Conservation (phyloP, 2,329 filamentous ascomycete genomes). For the Tolypocladium endophyticum region DNA sequence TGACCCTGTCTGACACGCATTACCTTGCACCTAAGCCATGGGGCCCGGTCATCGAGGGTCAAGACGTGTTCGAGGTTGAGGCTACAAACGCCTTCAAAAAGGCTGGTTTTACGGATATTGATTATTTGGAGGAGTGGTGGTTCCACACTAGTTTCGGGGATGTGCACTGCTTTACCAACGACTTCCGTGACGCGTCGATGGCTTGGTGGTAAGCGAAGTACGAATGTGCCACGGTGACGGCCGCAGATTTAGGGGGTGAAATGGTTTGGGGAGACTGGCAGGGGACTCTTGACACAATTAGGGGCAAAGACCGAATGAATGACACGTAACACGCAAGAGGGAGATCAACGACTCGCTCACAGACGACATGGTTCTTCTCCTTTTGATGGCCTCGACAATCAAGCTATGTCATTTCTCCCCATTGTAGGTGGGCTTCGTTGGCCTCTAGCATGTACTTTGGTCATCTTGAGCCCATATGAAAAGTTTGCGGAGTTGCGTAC, state of each 20-base stretch:
- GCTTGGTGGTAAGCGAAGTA: constrained; percentile 6
- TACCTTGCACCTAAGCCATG: constrained; percentile 13
- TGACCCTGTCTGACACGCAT: constrained; percentile 6
- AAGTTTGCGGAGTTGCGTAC: not conserved
- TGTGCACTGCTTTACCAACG: constrained; percentile 15
- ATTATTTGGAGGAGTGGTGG: not conserved
- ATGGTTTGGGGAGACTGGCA: not conserved
- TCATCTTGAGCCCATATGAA: not conserved
- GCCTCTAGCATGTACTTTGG: not conserved
- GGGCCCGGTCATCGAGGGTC: constrained; percentile 12
- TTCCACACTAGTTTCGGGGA: constrained; percentile 13
- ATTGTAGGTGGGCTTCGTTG: not conserved
- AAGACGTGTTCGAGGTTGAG: constrained; percentile 13
- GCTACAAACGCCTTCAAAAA: constrained; percentile 8
- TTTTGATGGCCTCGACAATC: not conserved
- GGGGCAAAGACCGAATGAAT: too few species aligned
- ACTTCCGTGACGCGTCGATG: constrained; percentile 3
- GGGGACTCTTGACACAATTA: not conserved
- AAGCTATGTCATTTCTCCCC: not conserved
- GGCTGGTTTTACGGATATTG: constrained; percentile 12
- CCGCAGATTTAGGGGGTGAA: not conserved
- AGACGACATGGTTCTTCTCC: not conserved
- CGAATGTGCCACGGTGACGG: not conserved
- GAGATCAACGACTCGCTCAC: too few species aligned
- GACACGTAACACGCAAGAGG: too few species aligned